Evolutionary conservation across 2,329 filamentous ascomycete species (phyloP), one percentile per base, ranked within the genome.

Genomic region (Trichoderma guizhouense): DNA sequence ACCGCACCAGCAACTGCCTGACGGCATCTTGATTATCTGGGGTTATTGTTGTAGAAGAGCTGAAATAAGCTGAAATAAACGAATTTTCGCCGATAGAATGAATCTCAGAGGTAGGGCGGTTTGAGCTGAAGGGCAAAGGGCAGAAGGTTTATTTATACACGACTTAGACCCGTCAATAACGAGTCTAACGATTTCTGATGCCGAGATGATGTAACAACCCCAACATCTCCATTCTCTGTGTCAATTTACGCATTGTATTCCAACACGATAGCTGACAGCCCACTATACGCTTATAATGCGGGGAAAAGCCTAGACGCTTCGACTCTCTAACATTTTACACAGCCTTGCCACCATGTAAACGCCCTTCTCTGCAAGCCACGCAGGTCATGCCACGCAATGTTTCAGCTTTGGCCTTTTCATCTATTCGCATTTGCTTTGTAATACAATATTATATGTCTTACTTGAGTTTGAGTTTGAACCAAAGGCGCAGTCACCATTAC

Each of bases 1-100:
- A 1, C 69, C 69, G 18, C 69, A 71, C 69, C 69, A 71, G 28
- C 69, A 71, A 18, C 69, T 67, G 24, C 69, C 69, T 30, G 69
- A 34, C 9, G 63, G 24, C 69, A 71, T 71, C 18, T n/a, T 67
- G 69, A 26, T 5, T 70, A 3, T 7, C 32, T 28, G 12, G 28
- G 14, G 36, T 14, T n/a, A 6, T 36, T 14, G 9, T 11, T 26
- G 3, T 18, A 18, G 15, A 43, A 24, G 6, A 36, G 43, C 7
- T n/a, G 11, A 61, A 12, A n/a, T 24, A 24, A 30, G 21, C 18
- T 4, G 34, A 43, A 43, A 43, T 9, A 43, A 43, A n/a, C 39
- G 39, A n/a, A n/a, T 26, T 21, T 62, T 24, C 7, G 34, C 32
- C 30, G 12, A 7, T 11, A 9, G 8, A 8, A 12, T 18, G n/a